Base-by-base conservation (phyloP, 345 rosid genomes). In the Populus euphratica region DNA sequence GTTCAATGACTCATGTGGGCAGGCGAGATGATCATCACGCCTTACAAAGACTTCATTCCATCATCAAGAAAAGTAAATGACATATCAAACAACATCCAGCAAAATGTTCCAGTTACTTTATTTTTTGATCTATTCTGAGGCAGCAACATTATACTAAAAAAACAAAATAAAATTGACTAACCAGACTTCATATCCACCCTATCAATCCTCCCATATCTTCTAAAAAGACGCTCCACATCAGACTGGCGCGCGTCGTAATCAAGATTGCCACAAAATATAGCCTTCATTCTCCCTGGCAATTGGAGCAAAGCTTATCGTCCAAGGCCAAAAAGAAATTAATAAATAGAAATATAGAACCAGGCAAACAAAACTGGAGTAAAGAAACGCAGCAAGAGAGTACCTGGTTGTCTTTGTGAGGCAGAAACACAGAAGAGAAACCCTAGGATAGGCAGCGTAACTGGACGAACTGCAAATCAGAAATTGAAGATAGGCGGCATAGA, bases 241-340 rank as follows among this genome's bases (percentile, higher is more conserved):
- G 93, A 82, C 70, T 90, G 94, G n/a, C 94, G 89, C 2, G 95
- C 97, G 83, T 91, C 97, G 70, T 91, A 91, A 86, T 92, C 98
- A 77, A 94, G 90, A 80, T 94, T 94, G 8, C 97, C 97, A 50
- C 98, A 92, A 74, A 94, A 94, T 71, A 94, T 89, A 1, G 97
- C 89, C 88, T 79, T 91, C 98, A 92, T 89, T 36, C 63, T 23
- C 63, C 63, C 25, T 1, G 63, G 11, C 14, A 9, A 59, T 23
- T 23, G 13, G 27, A 23, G 29, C 14, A 59, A 59, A 59, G 29
- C 63, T n/a, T 9, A 59, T 12, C 63, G 11, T 23, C 29, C 63
- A 59, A 59, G 11, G 63, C 63, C 63, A 59, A n/a, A 10, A 59
- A 23, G 63, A n/a, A 9, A 23, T n/a, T 59, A 59, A 59, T 23